Base-by-base conservation (phyloP, 1,284 basidiomycete genomes). In the Hypsizygus ulmarius region DNA sequence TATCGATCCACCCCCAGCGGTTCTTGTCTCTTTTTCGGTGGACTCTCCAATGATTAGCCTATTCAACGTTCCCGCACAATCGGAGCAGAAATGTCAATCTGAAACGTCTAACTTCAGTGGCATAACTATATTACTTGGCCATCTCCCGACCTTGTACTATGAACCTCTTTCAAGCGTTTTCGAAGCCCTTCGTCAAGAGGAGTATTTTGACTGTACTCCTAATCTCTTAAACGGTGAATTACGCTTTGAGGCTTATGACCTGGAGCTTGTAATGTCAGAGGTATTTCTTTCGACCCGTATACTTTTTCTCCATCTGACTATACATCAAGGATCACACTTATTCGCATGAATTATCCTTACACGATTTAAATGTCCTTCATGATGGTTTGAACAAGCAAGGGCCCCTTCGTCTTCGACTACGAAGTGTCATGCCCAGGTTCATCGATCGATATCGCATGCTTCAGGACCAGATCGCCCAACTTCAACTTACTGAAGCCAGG, bases 1-100 rank as follows among this genome's bases (percentile, higher is more conserved):
- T 59, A 84, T 86, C 46, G 85, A 88, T 50, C 82, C 83, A n/a
- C 86, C 86, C 39, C 85, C 86, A 12, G 70, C 82, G 16, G 81
- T 89, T 38, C 67, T 86, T 37, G 60, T 89, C 27, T 74, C 78
- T 14, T 58, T 87, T 21, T 59, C 67, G 46, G 62, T 68, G 33
- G 72, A 74, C 37, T 67, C 69, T 25, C 58, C 69, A 30, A 68
- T 73, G 33, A 72, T 74, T 55, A 75, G 69, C 50, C 68, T 89
- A 30, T 89, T 89, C 67, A 88, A 81, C 59, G 69, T 73, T 35
- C 74, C 72, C 38, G 52, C 73, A 50, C 43, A 47, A 57, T 40
- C 59, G 59, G 32, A 59, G 63, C 8, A 55, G 61, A 3, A 59
- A 58, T 16, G 56, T 12, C 63, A 57, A 7, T 61, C 53, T 37